Evolutionary conservation across 345 rosid genomes (phyloP), one percentile per base, ranked within the genome.

Genomic region (Nephelium lappaceum): DNA sequence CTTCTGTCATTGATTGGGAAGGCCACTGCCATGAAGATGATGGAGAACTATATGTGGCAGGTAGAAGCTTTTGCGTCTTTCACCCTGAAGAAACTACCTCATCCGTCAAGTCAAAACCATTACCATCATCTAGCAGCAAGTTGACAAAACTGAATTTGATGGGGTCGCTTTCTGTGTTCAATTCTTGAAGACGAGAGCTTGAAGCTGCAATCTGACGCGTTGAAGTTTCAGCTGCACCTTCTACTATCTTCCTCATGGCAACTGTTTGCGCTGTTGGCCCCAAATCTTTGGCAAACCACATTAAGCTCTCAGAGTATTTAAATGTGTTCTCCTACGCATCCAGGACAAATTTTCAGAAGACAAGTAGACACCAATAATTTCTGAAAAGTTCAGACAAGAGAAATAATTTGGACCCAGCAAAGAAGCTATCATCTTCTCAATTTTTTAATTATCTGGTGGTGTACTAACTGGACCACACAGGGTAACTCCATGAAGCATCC

Each of bases 261-360:
- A 75, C 80, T 77, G 18, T 60, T 57, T 82, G 82, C 71, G 77
- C 82, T 24, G 82, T 72, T 71, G 82, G 74, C 62, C 85, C 80
- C 74, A 82, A 75, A 71, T 76, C 75, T 16, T 76, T 65, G 25
- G 65, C 73, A 75, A 79, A 82, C 65, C 18, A 55, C 66, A 66
- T 58, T 64, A 82, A 58, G 77, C 85, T 82, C 67, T 71, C 63
- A 38, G 57, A 51, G 69, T 72, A 76, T 60, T 77, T 78, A 53
- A 39, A 1, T 61, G 42, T 66, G 49, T 27, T 73, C 51, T 75
- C 38, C 47, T 83, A 49, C 67, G 64, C 24, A 71, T 23, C 57
- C 55, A 74, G 72, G 64, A 55, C 43, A 53, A 69, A 49, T 43
- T 70, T 63, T 75, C 69, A 74, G 74, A 57, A 73, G 8, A 12